phyloP scores from a whole-genome alignment of 108 stramenopile genomes.

The Skeletonema tropicum region DNA sequence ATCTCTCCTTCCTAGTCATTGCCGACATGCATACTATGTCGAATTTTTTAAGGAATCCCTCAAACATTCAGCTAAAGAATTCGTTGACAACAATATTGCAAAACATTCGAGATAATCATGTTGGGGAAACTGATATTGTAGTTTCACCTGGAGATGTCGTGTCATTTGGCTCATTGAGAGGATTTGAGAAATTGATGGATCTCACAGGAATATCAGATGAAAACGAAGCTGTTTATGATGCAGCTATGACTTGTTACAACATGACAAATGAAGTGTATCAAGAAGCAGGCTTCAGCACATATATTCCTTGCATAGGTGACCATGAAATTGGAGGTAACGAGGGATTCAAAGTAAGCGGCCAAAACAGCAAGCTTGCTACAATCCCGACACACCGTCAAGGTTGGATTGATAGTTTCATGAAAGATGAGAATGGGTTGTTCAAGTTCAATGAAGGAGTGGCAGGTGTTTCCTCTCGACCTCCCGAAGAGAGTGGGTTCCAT shows the following conservation, averaged over 20 bases:
- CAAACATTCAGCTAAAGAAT: background rate
- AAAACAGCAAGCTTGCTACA: background rate
- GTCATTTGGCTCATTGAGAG: conserved; percentile 1
- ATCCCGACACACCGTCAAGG: background rate
- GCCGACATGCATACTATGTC: background rate
- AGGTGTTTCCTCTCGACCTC: background rate
- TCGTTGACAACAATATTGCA: background rate
- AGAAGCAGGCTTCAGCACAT: background rate
- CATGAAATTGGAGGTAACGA: conserved; percentile 9
- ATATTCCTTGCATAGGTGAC: background rate
- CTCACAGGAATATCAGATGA: background rate
- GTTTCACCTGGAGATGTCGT: background rate
- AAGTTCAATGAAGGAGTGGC: background rate
- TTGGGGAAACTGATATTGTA: background rate
- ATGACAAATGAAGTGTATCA: background rate
- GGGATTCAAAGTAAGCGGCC: background rate
- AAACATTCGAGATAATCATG: conserved; percentile 2
- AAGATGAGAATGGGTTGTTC: background rate
- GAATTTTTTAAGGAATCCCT: background rate
- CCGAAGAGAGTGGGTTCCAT: background rate
- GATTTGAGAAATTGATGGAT: background rate
- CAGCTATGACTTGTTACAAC: background rate
- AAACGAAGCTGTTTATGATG: background rate
- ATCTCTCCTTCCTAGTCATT: background rate
- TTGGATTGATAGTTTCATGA: background rate